Evolutionary conservation across 768 basidiomycete species (phyloP).

Genomic region (Leccinum incarnatum): DNA sequence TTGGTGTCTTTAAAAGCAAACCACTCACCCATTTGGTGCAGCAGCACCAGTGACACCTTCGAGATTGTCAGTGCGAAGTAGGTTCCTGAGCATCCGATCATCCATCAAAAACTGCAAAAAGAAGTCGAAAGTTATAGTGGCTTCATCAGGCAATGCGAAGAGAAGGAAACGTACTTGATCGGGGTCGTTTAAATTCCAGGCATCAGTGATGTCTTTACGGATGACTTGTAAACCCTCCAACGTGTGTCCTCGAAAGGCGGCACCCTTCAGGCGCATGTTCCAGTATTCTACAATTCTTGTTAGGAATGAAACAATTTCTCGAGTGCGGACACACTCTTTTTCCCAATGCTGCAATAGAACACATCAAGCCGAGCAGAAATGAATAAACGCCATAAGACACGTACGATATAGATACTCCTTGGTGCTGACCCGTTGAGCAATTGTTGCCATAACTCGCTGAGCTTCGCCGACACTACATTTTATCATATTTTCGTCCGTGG

Average conservation of each 20-base stretch:
- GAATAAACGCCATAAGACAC: too few relatives aligned
- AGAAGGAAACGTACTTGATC: conserved; percentile 1
- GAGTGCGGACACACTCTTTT: too few relatives aligned
- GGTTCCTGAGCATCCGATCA: background rate
- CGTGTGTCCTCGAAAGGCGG: conserved; percentile 7
- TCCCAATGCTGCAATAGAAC: too few relatives aligned
- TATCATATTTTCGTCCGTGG: too few relatives aligned
- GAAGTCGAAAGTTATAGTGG: background rate
- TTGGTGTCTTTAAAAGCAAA: background rate
- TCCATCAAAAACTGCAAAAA: conserved; percentile 9
- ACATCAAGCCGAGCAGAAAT: too few relatives aligned
- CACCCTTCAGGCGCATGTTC: conserved; percentile 6
- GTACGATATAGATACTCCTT: too few relatives aligned
- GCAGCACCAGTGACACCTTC: background rate
- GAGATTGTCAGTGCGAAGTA: conserved; percentile 6
- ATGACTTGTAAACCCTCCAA: conserved; percentile 11
- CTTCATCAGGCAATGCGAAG: background rate
- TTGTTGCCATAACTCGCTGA: too few relatives aligned
- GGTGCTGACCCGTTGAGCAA: too few relatives aligned
- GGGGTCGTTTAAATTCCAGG: conserved; percentile 17
- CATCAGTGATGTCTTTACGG: conserved; percentile 1
- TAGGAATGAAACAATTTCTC: background rate
- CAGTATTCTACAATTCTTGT: conserved; percentile 9
- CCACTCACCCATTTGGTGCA: background rate
- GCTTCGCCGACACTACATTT: too few relatives aligned